Conservation (phyloP, 1,284 basidiomycete genomes). For the Heterobasidion irregulare region DNA sequence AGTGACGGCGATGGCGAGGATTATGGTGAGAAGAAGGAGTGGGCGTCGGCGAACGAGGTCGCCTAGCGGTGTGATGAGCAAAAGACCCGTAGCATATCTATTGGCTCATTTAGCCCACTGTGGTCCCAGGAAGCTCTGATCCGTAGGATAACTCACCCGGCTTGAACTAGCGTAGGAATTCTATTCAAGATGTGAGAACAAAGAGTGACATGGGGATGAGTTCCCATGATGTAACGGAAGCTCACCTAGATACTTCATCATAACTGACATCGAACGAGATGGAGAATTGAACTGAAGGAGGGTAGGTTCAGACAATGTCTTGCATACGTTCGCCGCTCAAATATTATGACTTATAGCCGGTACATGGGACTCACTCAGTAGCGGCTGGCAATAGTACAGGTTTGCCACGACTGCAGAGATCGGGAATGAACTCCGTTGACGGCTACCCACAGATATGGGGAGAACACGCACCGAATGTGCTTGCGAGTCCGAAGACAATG, state of each 20-base stretch:
- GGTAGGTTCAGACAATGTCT: neutral
- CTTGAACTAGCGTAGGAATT: conserved; percentile 43
- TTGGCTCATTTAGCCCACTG: conserved; percentile 5
- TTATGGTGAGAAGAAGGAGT: conserved; percentile 32
- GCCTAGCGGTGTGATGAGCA: conserved; percentile 43
- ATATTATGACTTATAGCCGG: neutral
- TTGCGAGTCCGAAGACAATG: conserved; percentile 56
- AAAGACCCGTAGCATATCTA: conserved; percentile 37
- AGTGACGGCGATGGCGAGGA: conserved; percentile 27
- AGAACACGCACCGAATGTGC: conserved; percentile 38
- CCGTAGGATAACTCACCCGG: conserved; percentile 12
- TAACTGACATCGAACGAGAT: conserved; percentile 49
- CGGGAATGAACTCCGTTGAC: neutral
- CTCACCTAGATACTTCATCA: conserved; percentile 46
- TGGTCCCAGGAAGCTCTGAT: neutral
- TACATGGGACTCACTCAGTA: conserved; percentile 42
- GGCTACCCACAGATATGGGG: conserved; percentile 12
- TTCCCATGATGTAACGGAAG: conserved; percentile 1
- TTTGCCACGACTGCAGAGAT: conserved; percentile 42
- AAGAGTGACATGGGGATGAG: conserved; percentile 44
- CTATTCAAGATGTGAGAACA: conserved; percentile 9
- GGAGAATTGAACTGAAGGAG: conserved; percentile 40
- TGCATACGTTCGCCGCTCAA: neutral
- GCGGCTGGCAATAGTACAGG: conserved; percentile 67
- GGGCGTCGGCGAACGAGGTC: conserved; percentile 46